Evolutionary conservation across 164 flowering plant genomes (phyloP).

Genomic region (Santalum album): DNA sequence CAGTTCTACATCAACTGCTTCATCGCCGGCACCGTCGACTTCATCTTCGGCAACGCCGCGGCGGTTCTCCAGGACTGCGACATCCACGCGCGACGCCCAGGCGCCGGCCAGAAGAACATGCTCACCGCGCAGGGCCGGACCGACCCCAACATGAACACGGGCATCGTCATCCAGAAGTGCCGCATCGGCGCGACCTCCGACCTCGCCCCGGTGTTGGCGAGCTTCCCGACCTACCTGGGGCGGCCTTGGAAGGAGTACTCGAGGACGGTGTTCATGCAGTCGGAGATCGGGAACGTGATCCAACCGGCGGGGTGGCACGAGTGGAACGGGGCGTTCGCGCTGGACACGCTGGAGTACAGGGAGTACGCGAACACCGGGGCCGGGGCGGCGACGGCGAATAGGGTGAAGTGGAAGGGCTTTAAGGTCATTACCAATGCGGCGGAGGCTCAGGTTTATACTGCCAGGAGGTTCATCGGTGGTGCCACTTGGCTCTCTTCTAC

Average conservation of each 20-base stretch:
- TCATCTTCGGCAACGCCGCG: constrained; percentile 78
- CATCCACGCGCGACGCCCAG: constrained; percentile 64
- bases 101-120: constrained; percentile 59
- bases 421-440: constrained; percentile 33
- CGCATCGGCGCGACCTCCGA: constrained; percentile 57
- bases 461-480: constrained; percentile 44
- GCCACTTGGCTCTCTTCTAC: constrained; percentile 46
- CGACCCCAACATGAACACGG: constrained; percentile 81
- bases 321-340: constrained; percentile 62
- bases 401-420: constrained; percentile 68
- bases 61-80: constrained; percentile 59
- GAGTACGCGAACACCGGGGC: constrained; percentile 65
- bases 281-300: constrained; percentile 40
- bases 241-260: constrained; percentile 80
- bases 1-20: constrained; percentile 57
- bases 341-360: constrained; percentile 43
- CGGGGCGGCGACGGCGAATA: constrained; percentile 43
- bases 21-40: constrained; percentile 66
- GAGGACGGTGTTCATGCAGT: constrained; percentile 59
- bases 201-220: constrained; percentile 25
- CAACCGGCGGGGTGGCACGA: constrained; percentile 62
- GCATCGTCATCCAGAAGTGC: constrained; percentile 60
- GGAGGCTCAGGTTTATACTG: constrained; percentile 43
- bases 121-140: constrained; percentile 68
- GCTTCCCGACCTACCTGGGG: constrained; percentile 55